A percentile compares a stretch with the other conserved stretches of the same genome.
These are phyloP conservation scores for Kodamaea hsintzibuensis DNA, from an alignment of 805 yeast species.

Conservation along the genomic window DNA sequence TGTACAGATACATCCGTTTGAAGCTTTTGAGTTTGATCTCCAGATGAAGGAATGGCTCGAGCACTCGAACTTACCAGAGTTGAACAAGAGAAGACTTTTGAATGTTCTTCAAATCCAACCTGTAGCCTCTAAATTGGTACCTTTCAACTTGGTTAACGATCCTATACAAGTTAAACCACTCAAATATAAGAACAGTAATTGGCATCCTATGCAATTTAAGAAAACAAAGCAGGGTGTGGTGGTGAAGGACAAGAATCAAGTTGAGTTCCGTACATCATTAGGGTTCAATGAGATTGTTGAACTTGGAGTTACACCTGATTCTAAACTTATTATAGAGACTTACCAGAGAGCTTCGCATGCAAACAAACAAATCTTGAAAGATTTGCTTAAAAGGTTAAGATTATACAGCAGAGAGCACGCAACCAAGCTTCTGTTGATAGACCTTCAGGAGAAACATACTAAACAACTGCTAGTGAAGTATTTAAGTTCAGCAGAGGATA, in stretches of 20 bases:
- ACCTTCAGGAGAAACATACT: slow-evolving; percentile 19
- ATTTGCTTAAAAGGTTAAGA: slow-evolving; percentile 20
- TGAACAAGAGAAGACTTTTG: not conserved
- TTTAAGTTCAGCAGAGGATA: slow-evolving; percentile 11
- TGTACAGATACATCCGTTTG: slow-evolving; percentile 34
- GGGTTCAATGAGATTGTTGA: slow-evolving; percentile 35
- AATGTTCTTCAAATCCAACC: slow-evolving; percentile 19
- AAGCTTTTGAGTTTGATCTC: slow-evolving; percentile 24
- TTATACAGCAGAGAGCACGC: slow-evolving; percentile 15
- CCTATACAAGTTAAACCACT: slow-evolving; percentile 14
- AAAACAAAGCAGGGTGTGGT: slow-evolving; percentile 15
- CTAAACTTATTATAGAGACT: slow-evolving; percentile 30
- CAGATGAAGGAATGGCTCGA: slow-evolving; percentile 22
- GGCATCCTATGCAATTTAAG: slow-evolving; percentile 23
- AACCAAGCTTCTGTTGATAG: slow-evolving; percentile 14
- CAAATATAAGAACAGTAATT: slow-evolving; percentile 26
- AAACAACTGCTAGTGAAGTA: slow-evolving; percentile 18
- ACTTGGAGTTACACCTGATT: slow-evolving; percentile 40
- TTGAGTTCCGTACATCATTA: slow-evolving; percentile 28
- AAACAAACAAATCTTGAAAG: slow-evolving; percentile 25
- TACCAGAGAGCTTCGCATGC: slow-evolving; percentile 25
- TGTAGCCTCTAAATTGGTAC: slow-evolving; percentile 27
- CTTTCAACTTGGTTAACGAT: slow-evolving; percentile 21
- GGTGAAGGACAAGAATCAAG: slow-evolving; percentile 22
- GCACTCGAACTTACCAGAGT: not conserved